Evolutionary conservation across 164 flowering plant species (phyloP), one percentile per base, ranked within the genome.

Genomic region (Chimonanthus salicifolius): DNA sequence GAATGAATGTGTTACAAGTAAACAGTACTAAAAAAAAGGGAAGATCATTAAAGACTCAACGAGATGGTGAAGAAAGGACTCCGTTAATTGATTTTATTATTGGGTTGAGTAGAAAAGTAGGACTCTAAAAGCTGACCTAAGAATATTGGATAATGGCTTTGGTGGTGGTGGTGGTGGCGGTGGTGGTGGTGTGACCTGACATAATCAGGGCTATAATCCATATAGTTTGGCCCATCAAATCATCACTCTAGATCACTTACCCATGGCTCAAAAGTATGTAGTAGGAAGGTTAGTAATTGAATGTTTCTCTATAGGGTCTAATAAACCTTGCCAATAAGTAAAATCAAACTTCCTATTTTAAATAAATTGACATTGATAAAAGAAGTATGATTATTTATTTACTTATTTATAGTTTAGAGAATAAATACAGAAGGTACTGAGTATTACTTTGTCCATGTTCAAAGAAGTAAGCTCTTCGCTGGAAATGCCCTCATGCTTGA

Each of bases 371-470:
- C 16, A 45, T 5, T 43, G 48, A 43, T 3, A 45, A 33, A 15
- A 45, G 45, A 15, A 45, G 45, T 65, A 33, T 1, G 33, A 33
- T 33, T 33, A 33, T 33, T 33, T 33, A 33, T 33, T 33, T 33
- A 20, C 21, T 20, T 20, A 13, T n/a, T 33, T 63, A 6, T 6
- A 21, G 46, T 63, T 63, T 3, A 33, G 9, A 63, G 33, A 63
- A 10, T 20, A 63, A 20, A 7, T 20, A 18, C 21, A 62, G 68
- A 65, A 44, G 43, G 6, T 15, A 54, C 6, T 6, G 73, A 60
- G 69, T 6, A 71, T 74, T 87, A 88, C 97, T 90, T 94, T 94
- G 86, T 94, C 98, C 80, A 88, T 89, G 88, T 94, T 94, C 83
- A 94, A 77, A 48, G 85, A 85, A 58, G 98, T 92, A 73, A 92